Evolutionary conservation across 2,329 filamentous ascomycete species (phyloP).

Genomic region (Metarhizium guizhouense): DNA sequence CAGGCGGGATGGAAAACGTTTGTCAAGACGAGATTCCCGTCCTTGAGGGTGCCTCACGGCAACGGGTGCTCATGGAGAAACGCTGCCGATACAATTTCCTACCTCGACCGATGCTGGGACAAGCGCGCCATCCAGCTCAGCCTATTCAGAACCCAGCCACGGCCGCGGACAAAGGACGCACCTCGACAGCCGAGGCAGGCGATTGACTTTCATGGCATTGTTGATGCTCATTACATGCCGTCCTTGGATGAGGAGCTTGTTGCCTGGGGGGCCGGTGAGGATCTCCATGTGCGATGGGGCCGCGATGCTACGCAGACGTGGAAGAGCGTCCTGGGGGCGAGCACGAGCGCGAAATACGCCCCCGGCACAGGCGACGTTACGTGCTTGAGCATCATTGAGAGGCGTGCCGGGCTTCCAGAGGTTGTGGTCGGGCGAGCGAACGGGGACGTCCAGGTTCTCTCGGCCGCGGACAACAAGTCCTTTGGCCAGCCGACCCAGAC

Average conservation of each 20-base stretch:
- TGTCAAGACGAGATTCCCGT: constrained; percentile 34
- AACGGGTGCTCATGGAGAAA: constrained; percentile 22
- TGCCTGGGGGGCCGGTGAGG: constrained; percentile 42
- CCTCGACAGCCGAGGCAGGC: constrained; percentile 23
- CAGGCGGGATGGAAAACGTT: constrained; percentile 42
- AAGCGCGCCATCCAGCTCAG: constrained; percentile 32
- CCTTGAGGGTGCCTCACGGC: constrained; percentile 23
- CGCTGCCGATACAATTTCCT: constrained; percentile 37
- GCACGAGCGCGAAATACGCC: constrained; percentile 23
- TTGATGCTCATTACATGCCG: constrained; percentile 33
- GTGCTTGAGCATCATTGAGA: constrained; percentile 34
- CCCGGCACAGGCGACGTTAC: constrained; percentile 42
- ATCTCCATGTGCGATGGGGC: constrained; percentile 33
- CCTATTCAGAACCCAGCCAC: constrained; percentile 10
- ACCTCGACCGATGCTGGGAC: constrained; percentile 45
- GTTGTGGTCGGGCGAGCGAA: constrained; percentile 40
- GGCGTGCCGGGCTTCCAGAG: constrained; percentile 17
- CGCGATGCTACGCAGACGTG: constrained; percentile 23
- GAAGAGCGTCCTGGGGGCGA: constrained; percentile 27
- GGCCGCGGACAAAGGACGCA: constrained; percentile 6
- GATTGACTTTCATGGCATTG: constrained; percentile 34
- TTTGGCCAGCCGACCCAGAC: constrained; percentile 17
- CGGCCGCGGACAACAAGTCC: constrained; percentile 22
- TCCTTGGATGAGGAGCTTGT: constrained; percentile 34
- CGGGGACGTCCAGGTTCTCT: constrained; percentile 37